Evolutionary conservation across 805 yeast genomes (phyloP).

Genomic region (Spathaspora passalidarum): DNA sequence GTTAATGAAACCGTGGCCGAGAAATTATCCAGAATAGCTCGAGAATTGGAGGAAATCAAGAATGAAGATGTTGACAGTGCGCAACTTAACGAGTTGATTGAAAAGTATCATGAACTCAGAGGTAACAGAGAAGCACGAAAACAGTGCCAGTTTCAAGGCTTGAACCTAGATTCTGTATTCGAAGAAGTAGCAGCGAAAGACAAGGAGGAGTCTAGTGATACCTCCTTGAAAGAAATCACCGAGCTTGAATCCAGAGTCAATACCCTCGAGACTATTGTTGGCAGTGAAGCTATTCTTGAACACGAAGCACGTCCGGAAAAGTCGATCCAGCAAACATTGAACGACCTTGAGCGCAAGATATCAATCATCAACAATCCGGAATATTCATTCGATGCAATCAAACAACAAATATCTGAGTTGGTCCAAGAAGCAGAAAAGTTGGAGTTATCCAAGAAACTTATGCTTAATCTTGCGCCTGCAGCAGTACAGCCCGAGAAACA

Average conservation of each 20-base stretch:
- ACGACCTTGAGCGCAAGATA: constrained; percentile 31
- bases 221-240: constrained; percentile 11
- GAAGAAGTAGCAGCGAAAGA: not conserved
- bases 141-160: not conserved
- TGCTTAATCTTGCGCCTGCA: constrained; percentile 3
- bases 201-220: not conserved
- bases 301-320: constrained; percentile 1
- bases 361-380: constrained; percentile 35
- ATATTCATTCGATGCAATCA: constrained; percentile 21
- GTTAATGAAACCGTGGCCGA: constrained; percentile 37
- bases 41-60: constrained; percentile 38
- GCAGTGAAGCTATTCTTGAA: constrained; percentile 10
- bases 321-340: constrained; percentile 24
- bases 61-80: constrained; percentile 9
- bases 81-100: constrained; percentile 5
- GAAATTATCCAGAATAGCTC: constrained; percentile 33
- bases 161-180: not conserved
- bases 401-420: constrained; percentile 21
- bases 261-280: constrained; percentile 20
- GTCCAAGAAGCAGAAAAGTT: constrained; percentile 25
- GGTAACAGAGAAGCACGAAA: not conserved
- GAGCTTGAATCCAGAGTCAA: constrained; percentile 25
- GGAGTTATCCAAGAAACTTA: constrained; percentile 16
- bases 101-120: constrained; percentile 7
- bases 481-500: constrained; percentile 6